Evolutionary conservation across 495 filamentous ascomycete species (phyloP).

Genomic region (Aspergillus avenaceus): DNA sequence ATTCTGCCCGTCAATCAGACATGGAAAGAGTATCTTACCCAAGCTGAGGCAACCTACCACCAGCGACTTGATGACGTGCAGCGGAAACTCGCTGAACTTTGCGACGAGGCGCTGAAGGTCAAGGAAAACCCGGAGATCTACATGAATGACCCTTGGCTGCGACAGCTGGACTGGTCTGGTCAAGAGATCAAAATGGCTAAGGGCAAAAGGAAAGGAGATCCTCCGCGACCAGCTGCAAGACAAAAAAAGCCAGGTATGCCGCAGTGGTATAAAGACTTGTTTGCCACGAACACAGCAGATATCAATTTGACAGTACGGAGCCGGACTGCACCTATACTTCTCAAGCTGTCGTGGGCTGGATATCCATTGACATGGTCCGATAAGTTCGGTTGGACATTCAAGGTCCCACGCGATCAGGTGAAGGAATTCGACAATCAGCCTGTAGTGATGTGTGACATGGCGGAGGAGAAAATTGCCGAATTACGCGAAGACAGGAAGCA

Average conservation of each 20-base stretch:
- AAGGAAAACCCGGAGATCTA: conserved; percentile 66
- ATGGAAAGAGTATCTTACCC: conserved; percentile 79
- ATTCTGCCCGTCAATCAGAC: conserved; percentile 84
- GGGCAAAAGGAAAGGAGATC: conserved; percentile 78
- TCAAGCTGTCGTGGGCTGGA: conserved; percentile 84
- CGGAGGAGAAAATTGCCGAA: conserved; percentile 60
- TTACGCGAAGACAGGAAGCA: conserved; percentile 63
- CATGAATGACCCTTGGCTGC: conserved; percentile 79
- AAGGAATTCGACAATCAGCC: conserved; percentile 64
- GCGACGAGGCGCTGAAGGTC: conserved; percentile 68
- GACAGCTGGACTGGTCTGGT: conserved; percentile 91
- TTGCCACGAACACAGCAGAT: conserved; percentile 53
- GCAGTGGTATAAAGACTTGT: conserved; percentile 92
- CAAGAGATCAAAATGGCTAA: conserved; percentile 90
- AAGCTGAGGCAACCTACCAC: conserved; percentile 81
- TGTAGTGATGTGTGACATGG: conserved; percentile 68
- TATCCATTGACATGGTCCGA: conserved; percentile 90
- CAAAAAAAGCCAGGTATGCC: conserved; percentile 96
- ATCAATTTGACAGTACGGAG: conserved; percentile 85
- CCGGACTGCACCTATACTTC: conserved; percentile 79
- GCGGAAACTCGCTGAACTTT: conserved; percentile 64
- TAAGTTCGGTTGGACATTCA: conserved; percentile 87
- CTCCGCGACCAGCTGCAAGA: conserved; percentile 68
- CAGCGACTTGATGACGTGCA: conserved; percentile 70
- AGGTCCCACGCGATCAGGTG: conserved; percentile 61